phyloP scores from a whole-genome alignment of 768 basidiomycete species.

The Trametes punicea region DNA sequence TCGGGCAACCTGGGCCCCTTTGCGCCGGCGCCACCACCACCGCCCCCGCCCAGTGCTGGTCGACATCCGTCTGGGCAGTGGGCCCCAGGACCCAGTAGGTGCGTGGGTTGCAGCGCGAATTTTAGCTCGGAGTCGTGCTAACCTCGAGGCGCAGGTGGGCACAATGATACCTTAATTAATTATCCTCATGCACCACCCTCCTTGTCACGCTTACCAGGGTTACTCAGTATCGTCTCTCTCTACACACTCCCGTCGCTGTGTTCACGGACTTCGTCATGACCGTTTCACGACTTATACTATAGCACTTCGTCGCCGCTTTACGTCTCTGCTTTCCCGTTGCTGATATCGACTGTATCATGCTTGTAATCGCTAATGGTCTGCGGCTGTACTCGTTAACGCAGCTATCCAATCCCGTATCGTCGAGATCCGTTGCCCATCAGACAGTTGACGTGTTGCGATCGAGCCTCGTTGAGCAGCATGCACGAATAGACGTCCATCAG shows the following conservation, averaged over 20 bases:
- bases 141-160: not conserved
- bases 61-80: conserved; percentile 7
- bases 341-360: not conserved
- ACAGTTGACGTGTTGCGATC: too few relatives aligned
- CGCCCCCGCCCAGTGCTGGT: not conserved
- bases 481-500: too few relatives aligned
- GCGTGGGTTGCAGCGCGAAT: not conserved
- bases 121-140: not conserved
- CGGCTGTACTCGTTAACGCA: not conserved
- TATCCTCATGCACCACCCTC: not conserved
- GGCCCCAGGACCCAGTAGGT: conserved; percentile 4
- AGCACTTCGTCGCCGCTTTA: not conserved
- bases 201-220: not conserved
- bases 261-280: not conserved
- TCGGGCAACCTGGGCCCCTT: not conserved
- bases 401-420: too few relatives aligned
- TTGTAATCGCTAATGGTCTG: not conserved
- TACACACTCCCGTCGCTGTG: not conserved
- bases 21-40: not conserved
- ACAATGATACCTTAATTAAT: not conserved
- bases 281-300: not conserved
- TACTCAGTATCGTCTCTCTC: not conserved
- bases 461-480: too few relatives aligned
- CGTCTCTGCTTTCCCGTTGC: not conserved
- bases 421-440: too few relatives aligned